phyloP scores from a whole-genome alignment of 495 filamentous ascomycete species.

The Astrothelium subdiscretum region DNA sequence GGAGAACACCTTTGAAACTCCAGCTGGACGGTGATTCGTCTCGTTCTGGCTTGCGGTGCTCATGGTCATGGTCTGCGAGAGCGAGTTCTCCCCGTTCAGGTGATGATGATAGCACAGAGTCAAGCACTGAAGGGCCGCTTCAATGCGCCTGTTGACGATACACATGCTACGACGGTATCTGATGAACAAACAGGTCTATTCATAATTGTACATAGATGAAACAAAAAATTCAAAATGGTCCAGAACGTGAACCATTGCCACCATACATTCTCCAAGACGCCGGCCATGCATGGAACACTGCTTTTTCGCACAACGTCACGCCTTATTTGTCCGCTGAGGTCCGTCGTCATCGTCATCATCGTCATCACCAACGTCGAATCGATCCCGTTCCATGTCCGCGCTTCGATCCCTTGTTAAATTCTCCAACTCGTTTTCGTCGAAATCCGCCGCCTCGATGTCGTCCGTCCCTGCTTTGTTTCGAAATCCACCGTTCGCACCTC shows the following conservation, averaged over 20 bases:
- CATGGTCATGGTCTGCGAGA: background rate
- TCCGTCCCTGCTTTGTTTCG: conserved; percentile 37
- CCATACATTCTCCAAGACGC: background rate
- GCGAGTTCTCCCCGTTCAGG: conserved; percentile 45
- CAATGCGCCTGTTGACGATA: conserved; percentile 54
- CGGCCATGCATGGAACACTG: background rate
- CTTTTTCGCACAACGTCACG: too few relatives aligned
- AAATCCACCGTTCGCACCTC: conserved; percentile 32
- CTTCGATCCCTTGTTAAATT: conserved; percentile 34
- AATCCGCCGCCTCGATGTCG: conserved; percentile 75
- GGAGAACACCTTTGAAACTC: conserved; percentile 49
- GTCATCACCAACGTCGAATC: conserved; percentile 12
- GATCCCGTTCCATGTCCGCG: conserved; percentile 1
- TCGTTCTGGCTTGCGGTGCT: conserved; percentile 4
- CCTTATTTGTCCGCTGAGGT: too few relatives aligned
- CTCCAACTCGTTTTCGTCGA: conserved; percentile 81
- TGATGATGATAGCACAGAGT: conserved; percentile 99
- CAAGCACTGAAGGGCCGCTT: conserved; percentile 76
- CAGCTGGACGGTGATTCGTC: conserved; percentile 48
- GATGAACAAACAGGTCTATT: conserved; percentile 47
- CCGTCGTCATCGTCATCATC: conserved; percentile 10
- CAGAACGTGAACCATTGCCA: background rate
- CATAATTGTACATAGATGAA: background rate
- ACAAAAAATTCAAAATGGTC: background rate
- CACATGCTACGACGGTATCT: conserved; percentile 81